Conservation (phyloP, 257 asterid species). For the Solanum raphanifolium region DNA sequence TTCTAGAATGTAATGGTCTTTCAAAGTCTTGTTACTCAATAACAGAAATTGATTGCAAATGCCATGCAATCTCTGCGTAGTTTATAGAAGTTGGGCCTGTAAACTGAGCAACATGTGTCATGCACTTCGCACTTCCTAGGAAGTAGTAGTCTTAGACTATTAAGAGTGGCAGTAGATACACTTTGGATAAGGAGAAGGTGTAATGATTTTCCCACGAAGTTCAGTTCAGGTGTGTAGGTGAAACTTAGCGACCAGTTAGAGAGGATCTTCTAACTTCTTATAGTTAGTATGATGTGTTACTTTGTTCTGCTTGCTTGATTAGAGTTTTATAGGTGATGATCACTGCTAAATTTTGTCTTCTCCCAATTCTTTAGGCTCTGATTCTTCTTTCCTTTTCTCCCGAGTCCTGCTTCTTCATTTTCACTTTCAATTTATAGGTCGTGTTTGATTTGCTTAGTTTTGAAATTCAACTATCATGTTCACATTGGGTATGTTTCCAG, state of each 20-base stretch:
- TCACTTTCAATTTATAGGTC: background rate
- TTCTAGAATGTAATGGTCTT: background rate
- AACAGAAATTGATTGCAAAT: background rate
- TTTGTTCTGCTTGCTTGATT: background rate
- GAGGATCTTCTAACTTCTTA: background rate
- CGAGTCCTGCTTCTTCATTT: background rate
- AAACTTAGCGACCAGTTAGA: background rate
- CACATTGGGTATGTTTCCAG: conserved; percentile 12
- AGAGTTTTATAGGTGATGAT: background rate
- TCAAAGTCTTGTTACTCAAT: background rate
- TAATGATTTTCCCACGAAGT: background rate
- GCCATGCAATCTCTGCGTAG: background rate
- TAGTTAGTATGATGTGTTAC: background rate
- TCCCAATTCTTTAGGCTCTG: background rate
- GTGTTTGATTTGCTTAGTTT: background rate
- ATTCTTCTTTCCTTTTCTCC: background rate
- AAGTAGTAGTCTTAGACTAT: background rate
- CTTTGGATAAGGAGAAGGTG: background rate
- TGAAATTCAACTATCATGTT: background rate
- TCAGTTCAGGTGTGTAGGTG: background rate
- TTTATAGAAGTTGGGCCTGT: background rate
- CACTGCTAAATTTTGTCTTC: background rate
- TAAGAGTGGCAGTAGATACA: background rate
- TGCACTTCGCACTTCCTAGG: background rate
- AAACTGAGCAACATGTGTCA: background rate